These are phyloP conservation scores for Panaeolus cyanescens DNA, from an alignment of 768 basidiomycete genomes.

Conservation along the genomic window DNA sequence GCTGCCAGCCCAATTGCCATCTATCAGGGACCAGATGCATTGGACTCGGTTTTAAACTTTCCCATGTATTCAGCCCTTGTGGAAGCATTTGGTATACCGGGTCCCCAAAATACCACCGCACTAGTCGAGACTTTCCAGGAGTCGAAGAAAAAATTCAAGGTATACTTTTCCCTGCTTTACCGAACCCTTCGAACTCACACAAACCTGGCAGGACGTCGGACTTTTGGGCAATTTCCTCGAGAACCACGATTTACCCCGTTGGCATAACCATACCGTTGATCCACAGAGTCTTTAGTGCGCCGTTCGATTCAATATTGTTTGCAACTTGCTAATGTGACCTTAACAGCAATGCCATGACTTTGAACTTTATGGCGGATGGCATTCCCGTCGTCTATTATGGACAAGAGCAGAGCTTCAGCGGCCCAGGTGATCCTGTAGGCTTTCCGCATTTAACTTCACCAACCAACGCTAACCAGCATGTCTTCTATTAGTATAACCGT, in stretches of 20 bases:
- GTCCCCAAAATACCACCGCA: slow-evolving; percentile 60
- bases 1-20: slow-evolving; percentile 48
- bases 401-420: slow-evolving; percentile 73
- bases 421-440: slow-evolving; percentile 64
- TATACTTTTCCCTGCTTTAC: slow-evolving; percentile 9
- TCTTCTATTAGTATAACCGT: slow-evolving; percentile 57
- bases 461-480: not conserved
- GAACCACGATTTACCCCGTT: slow-evolving; percentile 77
- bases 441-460: not conserved
- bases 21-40: slow-evolving; percentile 61
- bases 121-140: slow-evolving; percentile 53
- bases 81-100: slow-evolving; percentile 72
- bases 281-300: slow-evolving; percentile 69
- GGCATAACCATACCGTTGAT: slow-evolving; percentile 72
- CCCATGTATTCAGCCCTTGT: slow-evolving; percentile 67
- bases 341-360: slow-evolving; percentile 69
- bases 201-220: slow-evolving; percentile 34
- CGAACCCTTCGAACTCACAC: not conserved
- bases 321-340: not conserved
- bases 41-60: slow-evolving; percentile 75
- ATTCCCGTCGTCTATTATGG: slow-evolving; percentile 85
- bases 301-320: not conserved
- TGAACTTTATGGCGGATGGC: slow-evolving; percentile 79
- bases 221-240: slow-evolving; percentile 78
- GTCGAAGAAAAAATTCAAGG: slow-evolving; percentile 56